These are phyloP conservation scores for Amphibolis antarctica DNA, from an alignment of 106 monocot genomes.

Conservation along the genomic window DNA sequence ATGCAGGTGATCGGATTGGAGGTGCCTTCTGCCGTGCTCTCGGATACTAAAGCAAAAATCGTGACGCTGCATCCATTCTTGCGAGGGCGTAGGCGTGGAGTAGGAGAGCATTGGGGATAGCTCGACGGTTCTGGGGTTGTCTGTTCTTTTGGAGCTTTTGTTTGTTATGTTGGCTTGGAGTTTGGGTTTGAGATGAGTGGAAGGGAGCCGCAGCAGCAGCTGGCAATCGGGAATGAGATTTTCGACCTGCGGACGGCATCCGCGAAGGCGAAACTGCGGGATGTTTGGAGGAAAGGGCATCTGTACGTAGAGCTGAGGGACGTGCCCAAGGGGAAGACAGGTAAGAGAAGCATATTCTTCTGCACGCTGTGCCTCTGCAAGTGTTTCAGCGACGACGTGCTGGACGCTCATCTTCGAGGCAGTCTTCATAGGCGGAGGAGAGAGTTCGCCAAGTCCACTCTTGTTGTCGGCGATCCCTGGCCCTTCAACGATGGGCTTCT, in stretches of 20 bases:
- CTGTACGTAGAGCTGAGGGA: constrained; percentile 62
- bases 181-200: constrained; percentile 29
- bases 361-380: constrained; percentile 74
- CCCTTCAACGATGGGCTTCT: constrained; percentile 89
- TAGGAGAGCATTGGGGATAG: not conserved
- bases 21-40: not conserved
- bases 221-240: constrained; percentile 11
- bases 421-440: constrained; percentile 46
- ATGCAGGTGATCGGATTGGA: no score
- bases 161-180: not conserved
- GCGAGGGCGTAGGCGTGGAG: not conserved
- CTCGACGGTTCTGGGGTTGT: not conserved
- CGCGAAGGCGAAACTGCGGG: constrained; percentile 45
- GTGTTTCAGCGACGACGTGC: constrained; percentile 58
- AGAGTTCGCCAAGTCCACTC: constrained; percentile 53
- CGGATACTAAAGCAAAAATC: not conserved
- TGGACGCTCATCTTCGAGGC: constrained; percentile 70
- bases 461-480: constrained; percentile 64
- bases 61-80: not conserved
- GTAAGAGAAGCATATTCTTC: constrained; percentile 68
- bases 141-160: not conserved
- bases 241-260: constrained; percentile 52
- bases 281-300: constrained; percentile 51
- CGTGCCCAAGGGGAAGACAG: constrained; percentile 8
- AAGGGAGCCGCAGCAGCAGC: no score